phyloP scores from a whole-genome alignment of 768 basidiomycete species.

The Rhodotorula sphaerocarpa region DNA sequence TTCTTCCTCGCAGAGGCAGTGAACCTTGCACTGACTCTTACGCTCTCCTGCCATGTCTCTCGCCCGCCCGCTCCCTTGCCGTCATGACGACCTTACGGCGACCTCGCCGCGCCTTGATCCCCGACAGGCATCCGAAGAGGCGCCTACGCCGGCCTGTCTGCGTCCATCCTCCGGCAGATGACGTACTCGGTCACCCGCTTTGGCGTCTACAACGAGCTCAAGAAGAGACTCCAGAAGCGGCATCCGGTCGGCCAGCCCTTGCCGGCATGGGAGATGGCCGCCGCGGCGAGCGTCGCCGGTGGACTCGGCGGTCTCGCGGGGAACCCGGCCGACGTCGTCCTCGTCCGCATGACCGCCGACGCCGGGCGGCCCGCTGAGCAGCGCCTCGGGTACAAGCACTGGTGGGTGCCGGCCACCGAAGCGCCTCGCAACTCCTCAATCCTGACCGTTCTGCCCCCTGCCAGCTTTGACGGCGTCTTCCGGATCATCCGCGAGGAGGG shows the following conservation, averaged over 20 bases:
- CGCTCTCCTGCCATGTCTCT: background rate
- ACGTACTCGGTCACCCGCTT: conserved; percentile 39
- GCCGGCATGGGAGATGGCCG: conserved; percentile 28
- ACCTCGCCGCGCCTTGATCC: no score
- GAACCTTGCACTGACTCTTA: background rate
- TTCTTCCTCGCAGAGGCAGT: no score
- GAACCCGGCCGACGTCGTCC: conserved; percentile 38
- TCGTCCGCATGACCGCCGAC: conserved; percentile 39
- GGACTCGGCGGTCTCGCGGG: conserved; percentile 38
- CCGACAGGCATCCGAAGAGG: conserved; percentile 32
- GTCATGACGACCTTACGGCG: no score
- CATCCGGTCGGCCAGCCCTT: conserved; percentile 4
- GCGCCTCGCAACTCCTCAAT: no score
- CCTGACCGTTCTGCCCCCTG: no score
- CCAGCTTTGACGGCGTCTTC: conserved; percentile 38
- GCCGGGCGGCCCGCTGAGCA: conserved; percentile 20
- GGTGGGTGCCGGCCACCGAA: conserved; percentile 29
- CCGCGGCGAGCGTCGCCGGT: conserved; percentile 34
- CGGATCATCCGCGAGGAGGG: conserved; percentile 37
- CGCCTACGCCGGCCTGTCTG: conserved; percentile 38
- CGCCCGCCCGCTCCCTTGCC: no score
- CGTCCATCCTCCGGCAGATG: conserved; percentile 39
- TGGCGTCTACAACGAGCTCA: conserved; percentile 38
- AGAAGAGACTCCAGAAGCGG: conserved; percentile 16
- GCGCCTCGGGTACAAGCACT: conserved; percentile 36